Percentiles rank a stretch among this genome's conserved stretches.
Conservation (phyloP, 2,329 filamentous ascomycete species). For the Cordyceps tenuipes region DNA sequence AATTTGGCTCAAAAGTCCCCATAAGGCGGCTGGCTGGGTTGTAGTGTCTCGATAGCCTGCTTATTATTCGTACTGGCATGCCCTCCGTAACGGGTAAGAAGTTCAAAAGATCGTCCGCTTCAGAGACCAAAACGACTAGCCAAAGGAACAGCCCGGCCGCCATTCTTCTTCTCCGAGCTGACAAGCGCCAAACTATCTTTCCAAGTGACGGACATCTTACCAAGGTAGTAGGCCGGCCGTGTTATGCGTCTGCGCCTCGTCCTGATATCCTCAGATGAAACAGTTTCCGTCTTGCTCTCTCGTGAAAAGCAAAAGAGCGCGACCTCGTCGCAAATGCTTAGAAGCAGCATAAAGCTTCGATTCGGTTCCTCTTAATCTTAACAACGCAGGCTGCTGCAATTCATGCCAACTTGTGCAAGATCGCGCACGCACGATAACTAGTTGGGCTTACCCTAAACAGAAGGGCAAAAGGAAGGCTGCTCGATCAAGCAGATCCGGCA, state of each 20-base stretch:
- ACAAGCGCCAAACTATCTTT: not conserved
- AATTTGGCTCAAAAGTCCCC: not conserved
- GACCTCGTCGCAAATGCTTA: not conserved
- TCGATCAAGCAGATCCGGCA: constrained; percentile 9
- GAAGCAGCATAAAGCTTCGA: too few species aligned
- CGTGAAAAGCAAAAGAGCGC: not conserved
- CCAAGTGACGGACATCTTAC: constrained; percentile 2
- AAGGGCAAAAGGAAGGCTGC: constrained; percentile 8
- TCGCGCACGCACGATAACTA: constrained; percentile 4
- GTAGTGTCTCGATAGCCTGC: not conserved
- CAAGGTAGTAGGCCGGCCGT: too few species aligned
- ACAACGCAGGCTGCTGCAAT: not conserved
- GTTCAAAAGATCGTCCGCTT: not conserved
- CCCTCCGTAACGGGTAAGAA: not conserved
- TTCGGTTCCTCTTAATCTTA: not conserved
- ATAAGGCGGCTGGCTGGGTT: not conserved
- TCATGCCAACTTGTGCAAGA: not conserved
- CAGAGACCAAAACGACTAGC: not conserved
- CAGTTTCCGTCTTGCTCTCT: not conserved
- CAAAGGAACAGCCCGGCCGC: not conserved
- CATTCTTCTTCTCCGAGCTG: too few species aligned
- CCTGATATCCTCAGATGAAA: too few species aligned
- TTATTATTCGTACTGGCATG: too few species aligned
- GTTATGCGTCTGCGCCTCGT: not conserved
- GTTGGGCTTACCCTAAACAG: not conserved